Evolutionary conservation across 257 asterid genomes (phyloP), one percentile per base, ranked within the genome.

Genomic region (Agastache rugosa): DNA sequence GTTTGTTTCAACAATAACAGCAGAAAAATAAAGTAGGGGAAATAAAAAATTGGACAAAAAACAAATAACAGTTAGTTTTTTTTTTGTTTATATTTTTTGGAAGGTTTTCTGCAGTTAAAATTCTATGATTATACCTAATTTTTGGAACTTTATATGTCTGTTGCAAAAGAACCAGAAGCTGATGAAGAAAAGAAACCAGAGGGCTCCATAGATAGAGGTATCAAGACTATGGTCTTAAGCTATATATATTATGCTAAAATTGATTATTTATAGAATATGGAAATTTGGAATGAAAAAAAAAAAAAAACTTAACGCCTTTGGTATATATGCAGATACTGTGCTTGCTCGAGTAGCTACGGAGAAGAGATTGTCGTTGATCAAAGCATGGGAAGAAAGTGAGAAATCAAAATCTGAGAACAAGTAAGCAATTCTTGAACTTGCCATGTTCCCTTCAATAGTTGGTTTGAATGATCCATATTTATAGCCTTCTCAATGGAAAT

Each of bases 311-410:
- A 34, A 25, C 77, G 72, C 51, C 8, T 68, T 69, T 37, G 69
- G 25, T 74, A 6, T 70, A 20, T 77, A 1, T 7, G 11, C 63
- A 95, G 99, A 95, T 89, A 88, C 91, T 39, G 96, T 86, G 78
- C 94, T 95, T 74, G 80, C 96, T 4, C 86, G 94, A 23, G 91
- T 95, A 14, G 84, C 96, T 22, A 90, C 97, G 0, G 93, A 90
- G 90, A 95, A 95, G 87, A 90, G 89, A 82, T 3, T 86, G 47
- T 85, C 97, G 10, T 81, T 95, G 34, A 77, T 95, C 76, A 88
- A 44, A 81, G 99, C 99, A 41, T 95, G 99, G 99, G 99, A 95
- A 82, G 99, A 95, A 79, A 95, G 96, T 78, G 99, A 94, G 86
- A 92, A 90, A 77, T 86, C 87, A 0, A 90, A 90, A 87, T 89